Conservation (phyloP, 1,139 yeast species). For the Oligophagozyma castellii region DNA sequence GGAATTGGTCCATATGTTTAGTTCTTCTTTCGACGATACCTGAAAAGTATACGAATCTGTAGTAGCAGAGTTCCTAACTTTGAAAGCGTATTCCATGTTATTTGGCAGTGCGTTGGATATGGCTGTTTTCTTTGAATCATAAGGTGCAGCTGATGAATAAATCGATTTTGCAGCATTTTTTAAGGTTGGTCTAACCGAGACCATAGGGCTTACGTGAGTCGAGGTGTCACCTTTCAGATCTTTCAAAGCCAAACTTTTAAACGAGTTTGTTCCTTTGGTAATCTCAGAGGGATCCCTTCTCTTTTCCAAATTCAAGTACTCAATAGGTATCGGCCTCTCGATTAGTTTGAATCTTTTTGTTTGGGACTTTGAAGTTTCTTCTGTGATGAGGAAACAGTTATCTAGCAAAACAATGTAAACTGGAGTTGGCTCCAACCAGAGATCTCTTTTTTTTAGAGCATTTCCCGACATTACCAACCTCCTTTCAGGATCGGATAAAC, state of each 20-base stretch:
- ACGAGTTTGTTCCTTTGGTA: background rate
- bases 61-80: slow-evolving; percentile 36
- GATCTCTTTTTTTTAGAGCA: slow-evolving; percentile 47
- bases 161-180: slow-evolving; percentile 9
- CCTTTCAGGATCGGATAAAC: slow-evolving; percentile 43
- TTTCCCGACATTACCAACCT: slow-evolving; percentile 48
- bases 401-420: slow-evolving; percentile 53
- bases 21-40: slow-evolving; percentile 39
- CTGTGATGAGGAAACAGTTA: slow-evolving; percentile 59
- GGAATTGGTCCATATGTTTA: slow-evolving; percentile 46
- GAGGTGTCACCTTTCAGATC: slow-evolving; percentile 9
- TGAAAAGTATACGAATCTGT: slow-evolving; percentile 43
- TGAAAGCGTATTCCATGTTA: slow-evolving; percentile 28
- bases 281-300: slow-evolving; percentile 4
- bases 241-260: slow-evolving; percentile 6
- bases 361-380: slow-evolving; percentile 21
- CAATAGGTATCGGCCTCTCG: slow-evolving; percentile 51
- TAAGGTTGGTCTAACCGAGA: slow-evolving; percentile 11
- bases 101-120: slow-evolving; percentile 9
- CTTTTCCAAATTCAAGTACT: slow-evolving; percentile 40
- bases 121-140: slow-evolving; percentile 5
- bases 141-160: slow-evolving; percentile 8
- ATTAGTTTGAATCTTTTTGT: slow-evolving; percentile 29
- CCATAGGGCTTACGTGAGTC: slow-evolving; percentile 13
- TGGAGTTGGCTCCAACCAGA: slow-evolving; percentile 38